These are phyloP conservation scores for Sugiyamaella mastotermitis DNA, from an alignment of 805 yeast species.

Conservation along the genomic window DNA sequence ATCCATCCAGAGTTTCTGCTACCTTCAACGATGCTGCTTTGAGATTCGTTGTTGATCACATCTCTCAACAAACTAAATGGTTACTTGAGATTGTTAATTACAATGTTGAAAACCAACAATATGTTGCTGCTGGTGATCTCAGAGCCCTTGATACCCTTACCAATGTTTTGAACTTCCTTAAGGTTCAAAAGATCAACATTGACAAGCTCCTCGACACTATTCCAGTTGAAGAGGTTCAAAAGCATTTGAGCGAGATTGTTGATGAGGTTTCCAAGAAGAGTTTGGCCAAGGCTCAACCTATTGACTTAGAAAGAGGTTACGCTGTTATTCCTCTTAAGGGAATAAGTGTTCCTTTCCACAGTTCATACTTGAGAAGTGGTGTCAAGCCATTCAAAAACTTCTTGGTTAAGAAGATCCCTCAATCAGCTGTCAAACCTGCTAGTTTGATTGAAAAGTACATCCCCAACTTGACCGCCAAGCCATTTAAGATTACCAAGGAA, in stretches of 20 bases:
- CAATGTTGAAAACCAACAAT: constrained; percentile 97
- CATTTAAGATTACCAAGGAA: constrained; percentile 92
- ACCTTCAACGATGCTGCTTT: constrained; percentile 91
- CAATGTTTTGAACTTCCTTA: constrained; percentile 87
- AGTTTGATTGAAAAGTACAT: constrained; percentile 91
- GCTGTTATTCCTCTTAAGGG: constrained; percentile 98
- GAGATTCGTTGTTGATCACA: constrained; percentile 88
- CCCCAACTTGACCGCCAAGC: constrained; percentile 98
- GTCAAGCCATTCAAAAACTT: constrained; percentile 98
- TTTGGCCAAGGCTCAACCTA: constrained; percentile 88
- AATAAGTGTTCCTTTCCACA: constrained; percentile 99
- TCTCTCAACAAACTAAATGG: constrained; percentile 81
- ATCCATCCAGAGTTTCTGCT: constrained; percentile 86
- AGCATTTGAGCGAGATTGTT: constrained; percentile 82
- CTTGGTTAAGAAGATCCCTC: constrained; percentile 91
- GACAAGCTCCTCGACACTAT: constrained; percentile 76
- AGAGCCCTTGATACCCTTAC: constrained; percentile 90
- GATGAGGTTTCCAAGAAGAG: constrained; percentile 79
- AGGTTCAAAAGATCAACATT: constrained; percentile 90
- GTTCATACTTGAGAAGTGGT: constrained; percentile 96
- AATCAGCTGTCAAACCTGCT: constrained; percentile 91
- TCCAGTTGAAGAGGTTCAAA: constrained; percentile 82
- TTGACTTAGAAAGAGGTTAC: constrained; percentile 94
- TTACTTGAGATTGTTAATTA: constrained; percentile 95
- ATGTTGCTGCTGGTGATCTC: constrained; percentile 97